A percentile compares a stretch with the other conserved stretches of the same genome.
These are phyloP conservation scores for Trichoderma koningii DNA, from an alignment of 2,329 filamentous ascomycete genomes.

Conservation along the genomic window DNA sequence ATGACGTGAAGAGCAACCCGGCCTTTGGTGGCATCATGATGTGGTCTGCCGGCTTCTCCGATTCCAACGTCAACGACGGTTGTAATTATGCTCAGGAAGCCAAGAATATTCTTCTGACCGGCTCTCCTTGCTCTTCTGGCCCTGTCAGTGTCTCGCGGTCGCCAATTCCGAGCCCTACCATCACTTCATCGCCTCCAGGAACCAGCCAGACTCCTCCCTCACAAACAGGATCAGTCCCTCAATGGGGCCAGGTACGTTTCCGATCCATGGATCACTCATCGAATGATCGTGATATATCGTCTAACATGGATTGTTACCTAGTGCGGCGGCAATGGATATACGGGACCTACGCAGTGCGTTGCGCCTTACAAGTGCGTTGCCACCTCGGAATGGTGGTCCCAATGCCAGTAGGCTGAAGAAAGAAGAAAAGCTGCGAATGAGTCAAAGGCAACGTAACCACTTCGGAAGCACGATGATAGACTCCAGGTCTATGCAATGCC, in stretches of 20 bases:
- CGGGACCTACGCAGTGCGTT: constrained; percentile 32
- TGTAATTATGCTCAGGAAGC: constrained; percentile 41
- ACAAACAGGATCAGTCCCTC: constrained; percentile 8
- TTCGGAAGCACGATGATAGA: no score
- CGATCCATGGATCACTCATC: background rate
- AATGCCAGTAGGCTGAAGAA: constrained; percentile 27
- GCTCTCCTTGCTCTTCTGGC: constrained; percentile 17
- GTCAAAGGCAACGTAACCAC: no score
- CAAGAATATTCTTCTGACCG: constrained; percentile 25
- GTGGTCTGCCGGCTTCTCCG: constrained; percentile 47
- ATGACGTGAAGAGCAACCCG: constrained; percentile 34
- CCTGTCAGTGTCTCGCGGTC: constrained; percentile 9
- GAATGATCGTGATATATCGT: background rate
- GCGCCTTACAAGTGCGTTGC: constrained; percentile 33
- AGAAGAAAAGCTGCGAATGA: background rate
- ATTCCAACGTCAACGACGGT: constrained; percentile 39
- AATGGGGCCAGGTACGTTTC: constrained; percentile 25
- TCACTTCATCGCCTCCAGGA: background rate
- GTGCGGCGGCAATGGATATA: constrained; percentile 33
- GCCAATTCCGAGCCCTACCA: background rate
- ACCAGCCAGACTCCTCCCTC: constrained; percentile 4
- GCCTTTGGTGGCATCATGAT: constrained; percentile 45
- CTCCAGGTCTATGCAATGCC: no score
- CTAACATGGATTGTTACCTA: constrained; percentile 14
- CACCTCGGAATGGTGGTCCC: constrained; percentile 31